Evolutionary conservation across 1,139 yeast species (phyloP).

Genomic region (Suhomyces ambrosiae): DNA sequence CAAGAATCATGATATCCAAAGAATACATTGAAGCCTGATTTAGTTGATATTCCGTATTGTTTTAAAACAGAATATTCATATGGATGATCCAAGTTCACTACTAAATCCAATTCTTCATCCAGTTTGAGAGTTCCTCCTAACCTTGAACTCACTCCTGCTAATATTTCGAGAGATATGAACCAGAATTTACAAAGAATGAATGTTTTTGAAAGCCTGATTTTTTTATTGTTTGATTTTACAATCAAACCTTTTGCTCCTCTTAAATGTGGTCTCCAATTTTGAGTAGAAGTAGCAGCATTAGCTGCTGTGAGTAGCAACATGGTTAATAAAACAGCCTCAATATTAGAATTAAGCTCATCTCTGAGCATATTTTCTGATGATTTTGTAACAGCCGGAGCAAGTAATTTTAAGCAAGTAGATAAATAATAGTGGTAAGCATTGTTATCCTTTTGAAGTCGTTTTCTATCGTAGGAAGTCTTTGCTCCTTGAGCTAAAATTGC

Average conservation of each 20-base stretch:
- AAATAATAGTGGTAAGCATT: constrained; percentile 21
- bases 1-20: constrained; percentile 20
- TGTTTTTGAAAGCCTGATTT: constrained; percentile 14
- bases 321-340: constrained; percentile 24
- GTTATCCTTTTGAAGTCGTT: constrained; percentile 18
- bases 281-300: constrained; percentile 22
- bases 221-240: constrained; percentile 16
- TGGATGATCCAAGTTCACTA: constrained; percentile 15
- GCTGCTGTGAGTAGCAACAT: constrained; percentile 22
- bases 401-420: constrained; percentile 20
- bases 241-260: constrained; percentile 24
- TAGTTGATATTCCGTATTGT: constrained; percentile 18
- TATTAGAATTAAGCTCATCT: constrained; percentile 15
- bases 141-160: constrained; percentile 21
- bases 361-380: constrained; percentile 10
- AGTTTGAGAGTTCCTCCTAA: constrained; percentile 22
- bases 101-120: constrained; percentile 19
- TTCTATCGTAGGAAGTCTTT: constrained; percentile 15
- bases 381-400: constrained; percentile 21
- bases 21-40: constrained; percentile 20
- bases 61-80: constrained; percentile 17
- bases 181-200: constrained; percentile 23
- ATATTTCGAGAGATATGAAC: constrained; percentile 22
- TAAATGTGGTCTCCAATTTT: constrained; percentile 25
- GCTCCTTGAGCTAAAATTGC: constrained; percentile 26